A percentile compares a stretch with the other conserved stretches of the same genome.
Evolutionary conservation across 176 grass and related monocot species (phyloP).

Genomic region (Avena eriantha): DNA sequence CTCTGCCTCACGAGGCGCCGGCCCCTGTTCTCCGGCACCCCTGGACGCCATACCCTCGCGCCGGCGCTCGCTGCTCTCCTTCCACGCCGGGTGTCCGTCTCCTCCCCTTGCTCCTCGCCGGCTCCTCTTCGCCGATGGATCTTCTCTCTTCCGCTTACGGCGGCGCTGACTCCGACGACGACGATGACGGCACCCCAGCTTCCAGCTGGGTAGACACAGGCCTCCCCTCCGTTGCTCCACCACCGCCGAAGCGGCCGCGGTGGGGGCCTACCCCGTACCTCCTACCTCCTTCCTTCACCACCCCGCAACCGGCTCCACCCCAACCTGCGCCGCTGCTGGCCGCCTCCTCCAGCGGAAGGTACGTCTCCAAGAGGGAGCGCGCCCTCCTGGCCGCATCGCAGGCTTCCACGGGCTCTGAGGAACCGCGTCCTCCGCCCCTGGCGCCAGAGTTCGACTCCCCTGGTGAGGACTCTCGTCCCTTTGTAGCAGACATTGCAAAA

Average conservation of each 20-base stretch:
- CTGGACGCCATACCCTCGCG: too few relatives aligned
- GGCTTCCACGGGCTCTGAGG: neutral
- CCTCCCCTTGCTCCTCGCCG: neutral
- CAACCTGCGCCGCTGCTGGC: neutral
- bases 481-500: neutral
- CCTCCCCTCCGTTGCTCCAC: neutral
- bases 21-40: too few relatives aligned
- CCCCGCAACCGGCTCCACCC: neutral
- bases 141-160: slow-evolving; percentile 70
- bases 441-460: neutral
- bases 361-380: slow-evolving; percentile 84
- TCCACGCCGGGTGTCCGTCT: too few relatives aligned
- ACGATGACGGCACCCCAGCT: slow-evolving; percentile 8
- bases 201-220: neutral
- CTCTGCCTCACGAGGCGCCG: too few relatives aligned
- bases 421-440: neutral
- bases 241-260: slow-evolving; percentile 43
- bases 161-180: slow-evolving; percentile 47
- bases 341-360: slow-evolving; percentile 42
- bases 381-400: slow-evolving; percentile 23
- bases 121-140: slow-evolving; percentile 48
- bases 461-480: neutral
- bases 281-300: neutral
- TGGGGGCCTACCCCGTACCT: slow-evolving; percentile 1
- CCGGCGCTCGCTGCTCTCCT: too few relatives aligned